phyloP scores from a whole-genome alignment of 148 eudicot species.

The Fallopia convolvulus region DNA sequence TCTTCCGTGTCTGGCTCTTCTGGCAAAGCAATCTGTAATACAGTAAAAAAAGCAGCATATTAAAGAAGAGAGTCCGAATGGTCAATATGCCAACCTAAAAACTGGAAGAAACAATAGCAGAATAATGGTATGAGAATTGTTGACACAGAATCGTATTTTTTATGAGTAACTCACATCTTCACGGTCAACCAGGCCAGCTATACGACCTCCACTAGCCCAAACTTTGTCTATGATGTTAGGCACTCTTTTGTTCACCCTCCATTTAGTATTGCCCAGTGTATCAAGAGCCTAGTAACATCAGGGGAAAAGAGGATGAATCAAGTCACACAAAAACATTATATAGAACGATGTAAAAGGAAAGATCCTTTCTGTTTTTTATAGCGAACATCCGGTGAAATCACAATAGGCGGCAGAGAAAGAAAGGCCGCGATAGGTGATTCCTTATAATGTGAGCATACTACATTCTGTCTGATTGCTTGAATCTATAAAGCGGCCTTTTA shows the following conservation, averaged over 20 bases:
- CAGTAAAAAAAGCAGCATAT: conserved; percentile 4
- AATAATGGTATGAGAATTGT: neutral
- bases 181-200: conserved; percentile 73
- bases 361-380: neutral
- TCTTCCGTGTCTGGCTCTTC: too few species aligned
- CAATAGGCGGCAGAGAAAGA: too few species aligned
- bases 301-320: neutral
- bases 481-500: too few species aligned
- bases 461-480: too few species aligned
- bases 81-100: neutral
- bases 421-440: too few species aligned
- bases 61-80: neutral
- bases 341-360: neutral
- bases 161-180: conserved; percentile 60
- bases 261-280: conserved; percentile 80
- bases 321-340: neutral
- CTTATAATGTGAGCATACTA: too few species aligned
- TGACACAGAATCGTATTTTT: neutral
- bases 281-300: conserved; percentile 55
- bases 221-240: conserved; percentile 62
- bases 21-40: conserved; percentile 45
- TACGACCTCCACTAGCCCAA: conserved; percentile 83
- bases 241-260: conserved; percentile 80
- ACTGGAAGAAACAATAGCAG: conserved; percentile 1
- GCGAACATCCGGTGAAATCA: too few species aligned